Evolutionary conservation across 352 stramenopile genomes (phyloP).

Genomic region (Pythium biforme): DNA sequence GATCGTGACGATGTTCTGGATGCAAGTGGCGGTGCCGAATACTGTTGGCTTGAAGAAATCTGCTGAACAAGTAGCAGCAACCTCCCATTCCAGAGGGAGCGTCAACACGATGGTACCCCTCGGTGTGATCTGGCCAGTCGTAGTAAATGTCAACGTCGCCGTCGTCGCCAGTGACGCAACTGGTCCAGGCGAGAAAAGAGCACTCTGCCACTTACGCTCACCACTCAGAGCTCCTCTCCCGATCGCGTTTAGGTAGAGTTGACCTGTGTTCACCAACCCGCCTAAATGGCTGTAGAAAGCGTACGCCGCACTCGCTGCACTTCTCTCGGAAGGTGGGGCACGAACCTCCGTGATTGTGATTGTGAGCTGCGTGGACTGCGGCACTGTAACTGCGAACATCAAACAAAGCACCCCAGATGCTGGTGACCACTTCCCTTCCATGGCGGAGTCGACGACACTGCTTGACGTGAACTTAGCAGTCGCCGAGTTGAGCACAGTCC

Average conservation of each 20-base stretch:
- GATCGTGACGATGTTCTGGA: slow-evolving; percentile 39
- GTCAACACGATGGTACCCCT: slow-evolving; percentile 37
- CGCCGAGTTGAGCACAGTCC: slow-evolving; percentile 35
- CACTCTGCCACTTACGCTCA: slow-evolving; percentile 43
- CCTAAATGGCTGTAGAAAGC: slow-evolving; percentile 46
- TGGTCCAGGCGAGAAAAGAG: slow-evolving; percentile 41
- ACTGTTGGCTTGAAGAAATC: slow-evolving; percentile 40
- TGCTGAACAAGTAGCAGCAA: slow-evolving; percentile 28
- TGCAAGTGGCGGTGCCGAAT: slow-evolving; percentile 26
- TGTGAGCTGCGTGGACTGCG: slow-evolving; percentile 36
- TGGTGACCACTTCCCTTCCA: slow-evolving; percentile 5
- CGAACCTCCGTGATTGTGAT: slow-evolving; percentile 44
- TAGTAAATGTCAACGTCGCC: slow-evolving; percentile 39
- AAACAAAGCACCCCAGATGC: slow-evolving; percentile 31
- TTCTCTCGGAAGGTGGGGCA: slow-evolving; percentile 43
- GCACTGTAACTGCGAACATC: slow-evolving; percentile 23
- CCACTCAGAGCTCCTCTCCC: slow-evolving; percentile 36
- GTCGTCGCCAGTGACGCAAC: slow-evolving; percentile 51
- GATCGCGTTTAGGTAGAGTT: slow-evolving; percentile 36
- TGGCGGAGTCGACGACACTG: background rate
- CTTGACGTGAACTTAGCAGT: slow-evolving; percentile 24
- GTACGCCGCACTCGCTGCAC: slow-evolving; percentile 18
- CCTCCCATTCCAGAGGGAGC: slow-evolving; percentile 46
- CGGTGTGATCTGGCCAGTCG: slow-evolving; percentile 35
- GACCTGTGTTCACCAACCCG: slow-evolving; percentile 45